A percentile compares a stretch with the other conserved stretches of the same genome.
Evolutionary conservation across 2,329 filamentous ascomycete genomes (phyloP).

Genomic region (Ramularia collo-cygni): DNA sequence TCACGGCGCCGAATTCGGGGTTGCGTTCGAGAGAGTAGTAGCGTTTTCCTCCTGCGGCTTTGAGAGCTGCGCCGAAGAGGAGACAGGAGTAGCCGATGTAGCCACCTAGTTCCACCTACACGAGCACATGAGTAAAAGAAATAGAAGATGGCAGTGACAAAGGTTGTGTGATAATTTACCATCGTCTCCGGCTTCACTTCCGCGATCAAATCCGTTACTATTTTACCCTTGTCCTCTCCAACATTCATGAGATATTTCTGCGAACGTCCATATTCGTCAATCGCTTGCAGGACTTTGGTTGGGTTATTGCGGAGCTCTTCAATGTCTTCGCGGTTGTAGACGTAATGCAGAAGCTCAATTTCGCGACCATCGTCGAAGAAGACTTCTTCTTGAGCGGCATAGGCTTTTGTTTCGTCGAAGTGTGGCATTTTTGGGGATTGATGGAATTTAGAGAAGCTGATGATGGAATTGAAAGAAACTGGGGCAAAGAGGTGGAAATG

Average conservation of each 20-base stretch:
- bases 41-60: slow-evolving; percentile 54
- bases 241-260: slow-evolving; percentile 75
- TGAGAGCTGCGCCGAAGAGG: slow-evolving; percentile 62
- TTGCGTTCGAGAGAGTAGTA: slow-evolving; percentile 70
- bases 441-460: no score
- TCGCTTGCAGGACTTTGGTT: slow-evolving; percentile 56
- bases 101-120: slow-evolving; percentile 64
- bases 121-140: background rate
- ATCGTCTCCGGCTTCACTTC: slow-evolving; percentile 60
- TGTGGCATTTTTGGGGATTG: slow-evolving; percentile 18
- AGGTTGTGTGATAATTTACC: slow-evolving; percentile 34
- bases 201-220: slow-evolving; percentile 62
- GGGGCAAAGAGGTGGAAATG: background rate
- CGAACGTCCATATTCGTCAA: slow-evolving; percentile 62
- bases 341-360: slow-evolving; percentile 62
- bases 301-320: slow-evolving; percentile 58
- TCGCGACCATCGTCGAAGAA: slow-evolving; percentile 63
- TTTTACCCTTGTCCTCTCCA: slow-evolving; percentile 64
- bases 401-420: slow-evolving; percentile 41
- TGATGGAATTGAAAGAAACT: background rate
- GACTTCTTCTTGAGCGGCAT: slow-evolving; percentile 42
- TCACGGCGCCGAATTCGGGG: slow-evolving; percentile 66
- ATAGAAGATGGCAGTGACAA: background rate
- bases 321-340: slow-evolving; percentile 56
- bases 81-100: slow-evolving; percentile 79